Conservation (phyloP, 1,139 yeast genomes). For the Debaryomyces coudertii region DNA sequence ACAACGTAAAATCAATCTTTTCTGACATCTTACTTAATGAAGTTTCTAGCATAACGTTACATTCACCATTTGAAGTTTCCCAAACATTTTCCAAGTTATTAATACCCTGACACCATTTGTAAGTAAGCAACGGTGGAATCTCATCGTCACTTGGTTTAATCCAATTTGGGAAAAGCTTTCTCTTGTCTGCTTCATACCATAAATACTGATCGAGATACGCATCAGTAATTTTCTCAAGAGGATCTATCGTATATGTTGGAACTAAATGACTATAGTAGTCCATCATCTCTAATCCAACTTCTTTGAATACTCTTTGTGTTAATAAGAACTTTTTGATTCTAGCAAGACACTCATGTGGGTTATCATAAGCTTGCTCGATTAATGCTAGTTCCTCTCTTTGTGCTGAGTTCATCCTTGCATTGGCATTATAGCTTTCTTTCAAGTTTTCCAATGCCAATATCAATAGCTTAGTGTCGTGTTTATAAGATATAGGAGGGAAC, state of each 20-base stretch:
- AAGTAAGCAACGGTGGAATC: slow-evolving; percentile 86
- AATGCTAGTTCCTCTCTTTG: slow-evolving; percentile 92
- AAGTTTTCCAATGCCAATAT: slow-evolving; percentile 87
- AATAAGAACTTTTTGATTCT: slow-evolving; percentile 80
- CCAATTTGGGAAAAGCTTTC: slow-evolving; percentile 94
- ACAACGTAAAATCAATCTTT: slow-evolving; percentile 82
- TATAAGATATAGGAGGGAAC: slow-evolving; percentile 89
- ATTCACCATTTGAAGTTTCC: slow-evolving; percentile 74
- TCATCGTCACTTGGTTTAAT: slow-evolving; percentile 93
- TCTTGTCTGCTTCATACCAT: slow-evolving; percentile 93
- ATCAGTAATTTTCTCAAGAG: slow-evolving; percentile 93
- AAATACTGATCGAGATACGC: slow-evolving; percentile 94
- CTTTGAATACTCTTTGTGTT: slow-evolving; percentile 92
- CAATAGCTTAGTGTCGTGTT: slow-evolving; percentile 88
- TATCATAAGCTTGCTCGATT: slow-evolving; percentile 95
- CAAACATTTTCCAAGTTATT: slow-evolving; percentile 79
- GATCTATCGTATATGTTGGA: slow-evolving; percentile 88
- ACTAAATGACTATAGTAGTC: slow-evolving; percentile 83
- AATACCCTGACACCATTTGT: slow-evolving; percentile 96
- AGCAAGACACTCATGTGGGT: slow-evolving; percentile 90
- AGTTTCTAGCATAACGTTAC: slow-evolving; percentile 84
- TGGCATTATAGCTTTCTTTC: slow-evolving; percentile 82
- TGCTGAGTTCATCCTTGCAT: slow-evolving; percentile 78
- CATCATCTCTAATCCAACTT: slow-evolving; percentile 86
- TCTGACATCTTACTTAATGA: slow-evolving; percentile 72